Percentiles rank a stretch among this genome's conserved stretches.
Conservation (phyloP, 2,329 filamentous ascomycete species). For the Oidium heveae region DNA sequence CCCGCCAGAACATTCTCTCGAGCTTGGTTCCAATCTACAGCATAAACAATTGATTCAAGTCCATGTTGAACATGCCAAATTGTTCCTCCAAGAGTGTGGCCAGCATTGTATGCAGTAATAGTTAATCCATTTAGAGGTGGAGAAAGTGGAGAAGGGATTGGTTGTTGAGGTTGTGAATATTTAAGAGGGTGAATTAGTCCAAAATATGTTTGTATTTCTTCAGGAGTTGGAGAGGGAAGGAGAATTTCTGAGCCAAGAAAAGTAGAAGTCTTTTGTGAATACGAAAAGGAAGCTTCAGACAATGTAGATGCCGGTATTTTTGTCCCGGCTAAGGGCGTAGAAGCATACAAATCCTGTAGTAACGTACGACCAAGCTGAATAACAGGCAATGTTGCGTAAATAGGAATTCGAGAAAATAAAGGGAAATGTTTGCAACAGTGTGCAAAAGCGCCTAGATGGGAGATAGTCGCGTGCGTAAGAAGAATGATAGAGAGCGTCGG, state of each 20-base stretch:
- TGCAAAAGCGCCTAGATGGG: constrained; percentile 78
- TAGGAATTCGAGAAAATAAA: constrained; percentile 69
- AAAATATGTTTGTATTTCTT: constrained; percentile 86
- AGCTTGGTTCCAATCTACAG: constrained; percentile 96
- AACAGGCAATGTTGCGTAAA: constrained; percentile 84
- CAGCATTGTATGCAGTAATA: constrained; percentile 89
- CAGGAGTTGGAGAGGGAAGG: constrained; percentile 45
- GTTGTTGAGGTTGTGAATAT: constrained; percentile 90
- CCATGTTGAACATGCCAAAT: constrained; percentile 98
- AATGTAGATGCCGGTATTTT: constrained; percentile 52
- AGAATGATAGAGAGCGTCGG: constrained; percentile 83
- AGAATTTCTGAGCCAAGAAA: constrained; percentile 27
- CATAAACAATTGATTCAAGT: constrained; percentile 89
- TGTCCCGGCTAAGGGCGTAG: constrained; percentile 65
- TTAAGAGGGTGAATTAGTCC: constrained; percentile 75
- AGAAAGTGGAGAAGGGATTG: constrained; percentile 63
- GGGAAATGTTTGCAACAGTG: constrained; percentile 96
- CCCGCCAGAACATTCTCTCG: constrained; percentile 84
- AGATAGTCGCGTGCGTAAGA: constrained; percentile 75
- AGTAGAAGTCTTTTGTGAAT: constrained; percentile 23
- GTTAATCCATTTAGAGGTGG: constrained; percentile 76
- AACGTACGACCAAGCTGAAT: constrained; percentile 80
- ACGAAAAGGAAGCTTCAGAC: constrained; percentile 33
- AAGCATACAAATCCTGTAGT: constrained; percentile 76
- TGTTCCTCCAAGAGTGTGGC: constrained; percentile 83